Percentiles rank a stretch among this genome's conserved stretches.
phyloP scores from a whole-genome alignment of 2,329 filamentous ascomycete genomes.

The Cercospora sesami region DNA sequence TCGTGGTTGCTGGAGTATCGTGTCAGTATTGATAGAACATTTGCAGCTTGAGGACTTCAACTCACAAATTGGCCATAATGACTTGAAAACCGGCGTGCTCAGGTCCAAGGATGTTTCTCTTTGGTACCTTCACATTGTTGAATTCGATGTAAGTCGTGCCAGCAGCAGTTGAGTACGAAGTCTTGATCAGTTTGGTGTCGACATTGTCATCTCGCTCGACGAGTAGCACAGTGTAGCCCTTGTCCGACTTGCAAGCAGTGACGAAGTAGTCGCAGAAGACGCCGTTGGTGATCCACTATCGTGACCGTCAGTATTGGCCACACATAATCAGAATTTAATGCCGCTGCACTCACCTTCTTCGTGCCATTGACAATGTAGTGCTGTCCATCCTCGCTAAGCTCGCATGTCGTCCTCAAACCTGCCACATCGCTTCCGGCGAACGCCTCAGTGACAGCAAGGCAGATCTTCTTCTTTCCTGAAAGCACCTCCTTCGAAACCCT shows the following conservation, averaged over 20 bases:
- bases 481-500: constrained; percentile 71
- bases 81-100: constrained; percentile 86
- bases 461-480: constrained; percentile 82
- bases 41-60: neutral
- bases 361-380: constrained; percentile 69
- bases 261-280: constrained; percentile 83
- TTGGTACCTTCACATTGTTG: constrained; percentile 83
- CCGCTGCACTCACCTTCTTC: constrained; percentile 75
- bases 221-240: constrained; percentile 74
- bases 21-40: constrained; percentile 1
- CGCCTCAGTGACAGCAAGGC: constrained; percentile 82
- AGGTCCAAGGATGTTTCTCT: constrained; percentile 72
- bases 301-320: neutral
- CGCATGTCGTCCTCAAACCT: constrained; percentile 73
- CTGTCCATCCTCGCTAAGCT: constrained; percentile 72
- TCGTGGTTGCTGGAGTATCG: constrained; percentile 26
- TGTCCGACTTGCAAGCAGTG: constrained; percentile 73
- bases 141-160: constrained; percentile 79
- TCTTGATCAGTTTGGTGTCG: constrained; percentile 77
- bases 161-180: constrained; percentile 74
- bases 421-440: constrained; percentile 85
- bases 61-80: constrained; percentile 76
- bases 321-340: constrained; percentile 69
- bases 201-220: constrained; percentile 73
- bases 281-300: constrained; percentile 73